Conservation (phyloP, 31 red algal species). For the Endocladia muricata region DNA sequence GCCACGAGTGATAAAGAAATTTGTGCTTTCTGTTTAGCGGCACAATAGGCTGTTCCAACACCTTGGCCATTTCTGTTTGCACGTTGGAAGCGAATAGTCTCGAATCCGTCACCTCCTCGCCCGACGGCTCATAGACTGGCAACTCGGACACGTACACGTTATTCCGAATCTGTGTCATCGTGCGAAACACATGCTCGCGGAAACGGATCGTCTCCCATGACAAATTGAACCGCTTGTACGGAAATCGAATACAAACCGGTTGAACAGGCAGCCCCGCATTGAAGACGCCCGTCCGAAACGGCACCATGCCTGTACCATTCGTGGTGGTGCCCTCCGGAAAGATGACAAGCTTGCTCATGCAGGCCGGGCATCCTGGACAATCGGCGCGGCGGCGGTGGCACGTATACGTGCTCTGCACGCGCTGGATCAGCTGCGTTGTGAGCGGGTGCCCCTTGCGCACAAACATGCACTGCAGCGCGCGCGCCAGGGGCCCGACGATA, state of each 20-base stretch:
- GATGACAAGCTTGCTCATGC: slow-evolving; percentile 72
- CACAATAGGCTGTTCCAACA: slow-evolving; percentile 56
- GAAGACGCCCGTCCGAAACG: slow-evolving; percentile 87
- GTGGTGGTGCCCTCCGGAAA: slow-evolving; percentile 92
- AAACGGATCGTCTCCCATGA: slow-evolving; percentile 87
- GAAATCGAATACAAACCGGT: slow-evolving; percentile 79
- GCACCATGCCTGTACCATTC: slow-evolving; percentile 79
- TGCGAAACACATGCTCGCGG: slow-evolving; percentile 74
- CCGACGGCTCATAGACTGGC: slow-evolving; percentile 62
- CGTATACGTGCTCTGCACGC: slow-evolving; percentile 52
- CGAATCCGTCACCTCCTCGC: slow-evolving; percentile 56
- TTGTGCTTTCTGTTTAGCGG: slow-evolving; percentile 80
- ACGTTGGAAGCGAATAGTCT: slow-evolving; percentile 71
- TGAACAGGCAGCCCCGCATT: slow-evolving; percentile 73
- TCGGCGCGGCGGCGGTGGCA: slow-evolving; percentile 47
- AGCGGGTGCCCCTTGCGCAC: slow-evolving; percentile 54
- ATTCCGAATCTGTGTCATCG: slow-evolving; percentile 83
- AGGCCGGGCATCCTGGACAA: slow-evolving; percentile 54
- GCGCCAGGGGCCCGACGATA: slow-evolving; percentile 77
- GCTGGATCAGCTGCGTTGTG: slow-evolving; percentile 50
- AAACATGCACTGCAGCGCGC: slow-evolving; percentile 90
- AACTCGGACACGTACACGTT: slow-evolving; percentile 48
- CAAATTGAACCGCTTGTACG: slow-evolving; percentile 68
- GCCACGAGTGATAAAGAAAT: slow-evolving; percentile 74
- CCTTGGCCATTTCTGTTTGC: slow-evolving; percentile 57